Evolutionary conservation across 176 grass and related monocot species (phyloP), one percentile per base, ranked within the genome.

Genomic region (Rhynchospora pubera): DNA sequence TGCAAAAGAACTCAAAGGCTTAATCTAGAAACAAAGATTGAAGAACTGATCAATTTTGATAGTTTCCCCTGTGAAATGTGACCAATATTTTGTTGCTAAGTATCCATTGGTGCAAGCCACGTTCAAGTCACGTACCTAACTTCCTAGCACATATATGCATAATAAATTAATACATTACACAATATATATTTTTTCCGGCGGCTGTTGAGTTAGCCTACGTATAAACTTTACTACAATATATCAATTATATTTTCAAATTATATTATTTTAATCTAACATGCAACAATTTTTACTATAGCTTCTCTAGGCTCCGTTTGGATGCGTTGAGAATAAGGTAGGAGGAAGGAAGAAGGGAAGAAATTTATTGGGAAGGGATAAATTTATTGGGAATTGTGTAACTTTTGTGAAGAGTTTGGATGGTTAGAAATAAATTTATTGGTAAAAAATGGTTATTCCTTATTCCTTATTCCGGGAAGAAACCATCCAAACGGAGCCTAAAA

Each of bases 41-140:
- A 23, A n/a, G n/a, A 23, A 28, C 5, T 15, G 21, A 28, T 28
- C 26, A 1, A 53, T 53, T 28, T 26, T 53, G 19, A 51, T 26
- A 7, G 69, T 74, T 74, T 74, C 18, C 51, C 45, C 45, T 5
- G 7, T 15, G 45, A 74, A 52, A 51, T 74, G 7, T 24, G 46
- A 74, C 45, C 19, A 24, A 45, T 51, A 51, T 51, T 73, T 23
- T 73, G 69, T 74, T 23, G 9, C 44, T 48, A 52, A 74, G 19
- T 74, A 15, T 7, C 11, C 21, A 18, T 51, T 75, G 22, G 47
- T 75, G 71, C 47, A 75, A 28, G 70, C 52, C 70, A 73, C 69
- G 69, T 73, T 30, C 62, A 65, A 32, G 23, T 65, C 62, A 74
- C 45, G 69, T 74, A 24, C 45, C 43, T 74, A n/a, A 74, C 69